Percentiles rank a stretch among this genome's conserved stretches.
Evolutionary conservation across 148 eudicot species (phyloP).

Genomic region (Rhododendron molle): DNA sequence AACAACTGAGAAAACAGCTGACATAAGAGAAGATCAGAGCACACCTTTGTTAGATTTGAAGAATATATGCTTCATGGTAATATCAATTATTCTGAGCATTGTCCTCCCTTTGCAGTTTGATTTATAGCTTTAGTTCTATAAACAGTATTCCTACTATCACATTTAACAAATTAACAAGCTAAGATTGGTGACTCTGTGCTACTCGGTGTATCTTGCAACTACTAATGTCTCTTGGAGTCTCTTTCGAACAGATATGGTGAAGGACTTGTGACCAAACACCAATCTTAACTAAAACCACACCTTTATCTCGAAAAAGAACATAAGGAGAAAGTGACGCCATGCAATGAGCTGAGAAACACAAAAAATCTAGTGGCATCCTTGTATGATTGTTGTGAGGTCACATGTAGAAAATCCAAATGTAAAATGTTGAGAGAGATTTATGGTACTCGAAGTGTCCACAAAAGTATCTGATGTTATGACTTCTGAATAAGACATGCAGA

Average conservation of each 20-base stretch:
- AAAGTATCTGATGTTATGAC: neutral
- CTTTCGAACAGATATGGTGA: neutral
- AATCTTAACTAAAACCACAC: neutral
- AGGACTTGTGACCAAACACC: neutral
- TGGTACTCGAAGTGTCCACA: neutral
- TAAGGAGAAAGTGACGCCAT: neutral
- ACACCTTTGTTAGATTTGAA: constrained; percentile 47
- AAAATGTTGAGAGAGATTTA: neutral
- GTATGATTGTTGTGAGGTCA: neutral
- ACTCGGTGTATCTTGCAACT: neutral
- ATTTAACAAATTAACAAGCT: neutral
- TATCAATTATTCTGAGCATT: neutral
- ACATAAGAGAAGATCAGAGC: constrained; percentile 35
- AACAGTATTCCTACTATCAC: neutral
- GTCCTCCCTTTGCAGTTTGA: neutral
- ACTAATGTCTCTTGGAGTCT: neutral
- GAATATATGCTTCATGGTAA: constrained; percentile 54
- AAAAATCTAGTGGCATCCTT: neutral
- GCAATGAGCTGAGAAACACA: neutral
- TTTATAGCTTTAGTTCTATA: neutral
- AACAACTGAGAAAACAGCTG: constrained; percentile 45
- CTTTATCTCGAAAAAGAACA: neutral
- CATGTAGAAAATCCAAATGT: neutral
- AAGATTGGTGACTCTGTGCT: neutral
- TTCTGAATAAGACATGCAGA: neutral